A percentile compares a stretch with the other conserved stretches of the same genome.
phyloP scores from a whole-genome alignment of 2,329 filamentous ascomycete species.

The Penicillium sp. region DNA sequence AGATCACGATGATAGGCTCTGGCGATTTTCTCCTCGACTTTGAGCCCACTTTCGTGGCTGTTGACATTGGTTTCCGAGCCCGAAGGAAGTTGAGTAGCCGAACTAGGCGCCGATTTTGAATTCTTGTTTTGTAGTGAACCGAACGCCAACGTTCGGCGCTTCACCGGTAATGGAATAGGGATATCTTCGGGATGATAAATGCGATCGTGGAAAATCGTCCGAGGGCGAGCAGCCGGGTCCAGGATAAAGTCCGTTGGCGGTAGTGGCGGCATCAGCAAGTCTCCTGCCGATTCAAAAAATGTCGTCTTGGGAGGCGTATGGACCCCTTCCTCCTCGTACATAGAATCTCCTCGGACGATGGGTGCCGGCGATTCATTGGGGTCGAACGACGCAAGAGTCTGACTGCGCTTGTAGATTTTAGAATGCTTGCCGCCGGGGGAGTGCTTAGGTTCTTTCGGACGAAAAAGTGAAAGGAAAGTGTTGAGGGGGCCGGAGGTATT shows the following conservation, averaged over 20 bases:
- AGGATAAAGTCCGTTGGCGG: constrained; percentile 78
- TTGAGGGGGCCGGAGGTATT: constrained; percentile 54
- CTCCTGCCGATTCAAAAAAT: constrained; percentile 91
- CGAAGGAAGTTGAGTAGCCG: constrained; percentile 11
- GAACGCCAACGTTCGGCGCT: constrained; percentile 42
- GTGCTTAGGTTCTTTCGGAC: constrained; percentile 55
- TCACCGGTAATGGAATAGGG: constrained; percentile 65
- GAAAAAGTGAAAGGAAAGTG: constrained; percentile 72
- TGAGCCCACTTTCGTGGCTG: constrained; percentile 56
- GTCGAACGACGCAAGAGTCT: constrained; percentile 58
- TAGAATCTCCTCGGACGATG: constrained; percentile 51
- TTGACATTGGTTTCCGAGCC: constrained; percentile 12
- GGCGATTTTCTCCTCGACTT: constrained; percentile 96
- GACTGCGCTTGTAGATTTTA: constrained; percentile 73
- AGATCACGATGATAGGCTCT: constrained; percentile 89
- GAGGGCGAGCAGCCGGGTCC: constrained; percentile 74
- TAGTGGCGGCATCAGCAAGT: constrained; percentile 85
- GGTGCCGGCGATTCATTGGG: constrained; percentile 18
- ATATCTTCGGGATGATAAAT: constrained; percentile 94
- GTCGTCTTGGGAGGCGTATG: constrained; percentile 82
- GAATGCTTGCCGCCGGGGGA: constrained; percentile 45
- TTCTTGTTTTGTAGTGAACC: constrained; percentile 20
- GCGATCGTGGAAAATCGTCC: constrained; percentile 95
- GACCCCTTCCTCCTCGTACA: constrained; percentile 50
- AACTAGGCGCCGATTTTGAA: constrained; percentile 10